phyloP scores from a whole-genome alignment of 495 filamentous ascomycete species.

The Annulohypoxylon stygium region DNA sequence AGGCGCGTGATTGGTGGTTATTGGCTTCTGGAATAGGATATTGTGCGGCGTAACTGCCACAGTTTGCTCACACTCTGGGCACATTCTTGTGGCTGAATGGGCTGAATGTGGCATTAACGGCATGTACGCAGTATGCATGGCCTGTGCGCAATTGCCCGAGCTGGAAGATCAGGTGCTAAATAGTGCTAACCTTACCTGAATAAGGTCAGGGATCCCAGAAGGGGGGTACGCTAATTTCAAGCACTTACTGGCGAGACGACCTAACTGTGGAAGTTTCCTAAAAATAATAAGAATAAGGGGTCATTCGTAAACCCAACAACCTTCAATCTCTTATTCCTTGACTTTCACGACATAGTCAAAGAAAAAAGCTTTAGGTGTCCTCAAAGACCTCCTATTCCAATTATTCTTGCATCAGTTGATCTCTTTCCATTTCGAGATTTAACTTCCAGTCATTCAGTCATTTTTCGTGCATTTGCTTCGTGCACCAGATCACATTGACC shows the following conservation, averaged over 20 bases:
- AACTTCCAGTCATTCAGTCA: neutral
- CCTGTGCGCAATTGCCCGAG: conserved; percentile 10
- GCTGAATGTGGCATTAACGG: conserved; percentile 9
- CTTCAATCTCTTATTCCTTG: conserved; percentile 34
- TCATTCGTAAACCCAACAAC: conserved; percentile 34
- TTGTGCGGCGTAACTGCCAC: conserved; percentile 28
- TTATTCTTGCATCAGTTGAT: neutral
- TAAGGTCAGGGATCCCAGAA: conserved; percentile 29
- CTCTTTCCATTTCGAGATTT: conserved; percentile 4
- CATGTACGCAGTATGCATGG: neutral
- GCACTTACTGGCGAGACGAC: conserved; percentile 39
- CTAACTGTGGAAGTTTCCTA: conserved; percentile 29
- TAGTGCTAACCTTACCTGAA: conserved; percentile 20
- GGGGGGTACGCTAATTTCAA: conserved; percentile 38
- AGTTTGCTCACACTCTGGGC: neutral
- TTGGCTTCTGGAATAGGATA: conserved; percentile 9
- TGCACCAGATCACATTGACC: neutral
- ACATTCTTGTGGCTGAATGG: conserved; percentile 33
- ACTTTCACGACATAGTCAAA: conserved; percentile 26
- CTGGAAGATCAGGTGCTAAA: conserved; percentile 31
- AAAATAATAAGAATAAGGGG: conserved; percentile 45
- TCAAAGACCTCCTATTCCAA: conserved; percentile 3
- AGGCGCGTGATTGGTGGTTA: conserved; percentile 29
- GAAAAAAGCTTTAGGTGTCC: conserved; percentile 28
- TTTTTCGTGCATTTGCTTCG: neutral